These are phyloP conservation scores for Quercus parvula DNA, from an alignment of 306 rosid species.

Conservation along the genomic window DNA sequence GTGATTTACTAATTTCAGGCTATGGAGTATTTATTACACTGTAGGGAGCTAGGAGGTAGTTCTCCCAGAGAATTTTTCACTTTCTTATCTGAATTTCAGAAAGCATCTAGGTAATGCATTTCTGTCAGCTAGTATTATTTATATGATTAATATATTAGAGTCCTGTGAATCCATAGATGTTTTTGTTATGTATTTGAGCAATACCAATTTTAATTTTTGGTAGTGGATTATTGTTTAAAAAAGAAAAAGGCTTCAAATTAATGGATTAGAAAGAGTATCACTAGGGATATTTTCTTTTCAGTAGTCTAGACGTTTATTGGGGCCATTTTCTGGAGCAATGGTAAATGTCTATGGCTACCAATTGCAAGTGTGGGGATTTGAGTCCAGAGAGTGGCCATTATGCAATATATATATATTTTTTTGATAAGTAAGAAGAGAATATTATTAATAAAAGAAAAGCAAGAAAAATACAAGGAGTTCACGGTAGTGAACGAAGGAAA, in stretches of 20 bases:
- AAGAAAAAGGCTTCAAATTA: background rate
- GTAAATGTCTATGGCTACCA: background rate
- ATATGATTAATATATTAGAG: background rate
- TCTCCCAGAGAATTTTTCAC: slow-evolving; percentile 57
- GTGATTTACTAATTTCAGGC: slow-evolving; percentile 53
- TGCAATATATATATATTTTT: too few species aligned
- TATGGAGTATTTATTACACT: slow-evolving; percentile 71
- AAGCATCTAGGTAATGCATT: slow-evolving; percentile 68
- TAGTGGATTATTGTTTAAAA: background rate
- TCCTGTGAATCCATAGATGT: background rate
- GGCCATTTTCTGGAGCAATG: background rate
- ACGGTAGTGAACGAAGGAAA: too few species aligned
- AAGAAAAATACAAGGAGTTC: too few species aligned
- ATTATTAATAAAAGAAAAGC: too few species aligned
- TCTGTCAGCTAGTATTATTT: background rate
- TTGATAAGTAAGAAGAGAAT: too few species aligned
- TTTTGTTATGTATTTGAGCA: background rate
- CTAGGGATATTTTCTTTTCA: background rate
- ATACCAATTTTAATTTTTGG: background rate
- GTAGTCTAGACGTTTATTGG: background rate
- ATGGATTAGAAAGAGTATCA: background rate
- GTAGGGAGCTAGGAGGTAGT: slow-evolving; percentile 68
- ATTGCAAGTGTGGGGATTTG: background rate
- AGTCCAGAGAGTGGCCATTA: background rate
- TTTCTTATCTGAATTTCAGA: slow-evolving; percentile 77